A percentile compares a stretch with the other conserved stretches of the same genome.
Conservation (phyloP, 1,284 basidiomycete genomes). For the Irpex sp. region DNA sequence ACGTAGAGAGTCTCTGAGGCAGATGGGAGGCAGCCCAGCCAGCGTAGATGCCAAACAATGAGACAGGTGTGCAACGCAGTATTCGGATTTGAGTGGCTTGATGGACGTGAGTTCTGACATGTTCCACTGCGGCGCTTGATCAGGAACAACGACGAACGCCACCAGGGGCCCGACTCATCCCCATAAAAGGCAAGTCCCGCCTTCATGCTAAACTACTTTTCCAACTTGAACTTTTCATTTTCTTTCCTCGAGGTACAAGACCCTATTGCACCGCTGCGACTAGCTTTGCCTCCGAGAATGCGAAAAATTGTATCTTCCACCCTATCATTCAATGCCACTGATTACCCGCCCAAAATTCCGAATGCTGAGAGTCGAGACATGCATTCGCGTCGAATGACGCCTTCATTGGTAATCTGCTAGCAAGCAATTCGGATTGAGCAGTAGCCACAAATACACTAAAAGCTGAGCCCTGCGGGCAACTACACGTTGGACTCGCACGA, state of each 20-base stretch:
- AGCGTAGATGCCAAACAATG: not conserved
- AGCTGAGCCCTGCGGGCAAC: not conserved
- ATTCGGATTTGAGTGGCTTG: not conserved
- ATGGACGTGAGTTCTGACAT: not conserved
- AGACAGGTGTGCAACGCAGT: not conserved
- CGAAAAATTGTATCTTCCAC: not conserved
- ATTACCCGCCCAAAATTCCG: not conserved
- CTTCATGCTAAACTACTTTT: not conserved
- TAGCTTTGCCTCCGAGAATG: not conserved
- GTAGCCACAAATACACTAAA: not conserved
- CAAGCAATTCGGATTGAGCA: not conserved
- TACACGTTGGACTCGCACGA: not conserved
- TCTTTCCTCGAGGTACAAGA: not conserved
- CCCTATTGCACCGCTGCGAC: not conserved
- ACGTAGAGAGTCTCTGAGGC: not conserved
- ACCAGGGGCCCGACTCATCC: not conserved
- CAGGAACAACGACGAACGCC: not conserved
- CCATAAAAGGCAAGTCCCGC: not conserved
- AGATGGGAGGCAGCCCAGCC: not conserved
- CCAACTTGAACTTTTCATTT: not conserved
- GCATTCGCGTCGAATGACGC: constrained; percentile 4
- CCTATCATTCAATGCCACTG: not conserved
- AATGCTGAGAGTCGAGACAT: not conserved
- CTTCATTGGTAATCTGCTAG: constrained; percentile 6
- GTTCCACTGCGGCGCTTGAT: not conserved